These are phyloP conservation scores for Nitzschia putrida DNA, from an alignment of 108 stramenopile species.

Conservation along the genomic window DNA sequence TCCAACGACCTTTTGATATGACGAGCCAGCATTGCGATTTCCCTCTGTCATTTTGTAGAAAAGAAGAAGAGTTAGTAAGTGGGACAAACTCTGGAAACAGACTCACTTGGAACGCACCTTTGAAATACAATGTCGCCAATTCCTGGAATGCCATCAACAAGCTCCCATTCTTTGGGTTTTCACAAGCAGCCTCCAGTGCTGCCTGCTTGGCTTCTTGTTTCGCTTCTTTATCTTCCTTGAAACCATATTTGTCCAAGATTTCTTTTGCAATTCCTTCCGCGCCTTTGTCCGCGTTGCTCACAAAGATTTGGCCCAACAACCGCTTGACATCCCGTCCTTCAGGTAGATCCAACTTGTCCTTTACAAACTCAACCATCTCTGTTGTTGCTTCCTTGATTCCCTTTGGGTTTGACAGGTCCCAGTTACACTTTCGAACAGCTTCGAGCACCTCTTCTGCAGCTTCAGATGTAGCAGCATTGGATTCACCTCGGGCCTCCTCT, in stretches of 20 bases:
- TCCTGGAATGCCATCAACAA: conserved; percentile 60
- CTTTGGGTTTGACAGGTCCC: conserved; percentile 21
- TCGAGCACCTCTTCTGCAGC: conserved; percentile 43
- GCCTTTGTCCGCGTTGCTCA: conserved; percentile 42
- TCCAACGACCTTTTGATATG: conserved; percentile 46
- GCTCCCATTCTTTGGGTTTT: conserved; percentile 56
- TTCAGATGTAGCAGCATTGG: conserved; percentile 18
- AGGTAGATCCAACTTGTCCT: conserved; percentile 61
- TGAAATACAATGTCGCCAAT: conserved; percentile 39
- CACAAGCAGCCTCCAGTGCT: conserved; percentile 43
- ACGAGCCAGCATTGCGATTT: conserved; percentile 48
- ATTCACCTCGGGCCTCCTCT: conserved; percentile 41
- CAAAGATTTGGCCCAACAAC: conserved; percentile 52
- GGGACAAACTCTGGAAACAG: too few species aligned
- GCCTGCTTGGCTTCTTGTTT: conserved; percentile 43
- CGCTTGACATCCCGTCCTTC: conserved; percentile 53
- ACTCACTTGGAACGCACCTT: conserved; percentile 13
- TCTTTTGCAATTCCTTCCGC: conserved; percentile 50
- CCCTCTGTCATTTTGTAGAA: conserved; percentile 30
- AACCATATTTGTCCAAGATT: conserved; percentile 66
- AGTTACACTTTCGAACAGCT: conserved; percentile 36
- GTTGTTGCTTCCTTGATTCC: conserved; percentile 35
- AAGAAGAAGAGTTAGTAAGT: not conserved
- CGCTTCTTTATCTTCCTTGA: conserved; percentile 47
- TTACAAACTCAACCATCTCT: conserved; percentile 52